These are phyloP conservation scores for Leccinum variicolor DNA, from an alignment of 768 basidiomycete genomes.

Conservation along the genomic window DNA sequence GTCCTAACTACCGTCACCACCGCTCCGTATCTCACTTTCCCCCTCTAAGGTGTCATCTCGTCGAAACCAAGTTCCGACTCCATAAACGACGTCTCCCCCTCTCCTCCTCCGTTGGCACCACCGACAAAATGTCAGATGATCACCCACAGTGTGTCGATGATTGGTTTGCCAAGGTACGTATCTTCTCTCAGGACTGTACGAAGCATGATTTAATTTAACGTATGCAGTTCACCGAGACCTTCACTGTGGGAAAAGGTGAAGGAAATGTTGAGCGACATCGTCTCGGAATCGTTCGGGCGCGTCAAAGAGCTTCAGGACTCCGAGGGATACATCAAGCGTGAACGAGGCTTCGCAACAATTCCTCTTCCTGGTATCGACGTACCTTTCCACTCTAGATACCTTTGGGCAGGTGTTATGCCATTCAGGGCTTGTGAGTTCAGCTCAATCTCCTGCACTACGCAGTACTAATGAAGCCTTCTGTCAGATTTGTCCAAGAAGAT, in stretches of 20 bases:
- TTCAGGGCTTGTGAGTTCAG: constrained; percentile 87
- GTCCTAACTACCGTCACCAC: too few relatives aligned
- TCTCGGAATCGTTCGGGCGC: constrained; percentile 73
- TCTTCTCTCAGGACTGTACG: not conserved
- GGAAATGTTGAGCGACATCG: constrained; percentile 92
- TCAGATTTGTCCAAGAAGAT: constrained; percentile 97
- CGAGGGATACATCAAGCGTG: constrained; percentile 89
- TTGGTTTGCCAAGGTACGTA: constrained; percentile 56
- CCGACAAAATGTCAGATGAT: too few relatives aligned
- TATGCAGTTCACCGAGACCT: constrained; percentile 76
- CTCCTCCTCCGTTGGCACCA: too few relatives aligned
- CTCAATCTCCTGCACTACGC: not conserved
- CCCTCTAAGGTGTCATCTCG: too few relatives aligned
- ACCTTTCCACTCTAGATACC: constrained; percentile 98
- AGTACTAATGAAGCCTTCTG: not conserved
- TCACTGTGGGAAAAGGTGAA: constrained; percentile 88
- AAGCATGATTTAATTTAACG: not conserved
- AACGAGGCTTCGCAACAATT: constrained; percentile 95
- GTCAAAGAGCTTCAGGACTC: constrained; percentile 75
- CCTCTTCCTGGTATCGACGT: constrained; percentile 97
- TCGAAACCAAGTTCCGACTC: too few relatives aligned
- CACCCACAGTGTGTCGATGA: too few relatives aligned
- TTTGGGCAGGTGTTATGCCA: constrained; percentile 97
- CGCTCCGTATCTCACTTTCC: too few relatives aligned
- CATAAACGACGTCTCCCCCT: too few relatives aligned